Evolutionary conservation across 208 protist species (phyloP).

Genomic region (Trypanosoma mega): DNA sequence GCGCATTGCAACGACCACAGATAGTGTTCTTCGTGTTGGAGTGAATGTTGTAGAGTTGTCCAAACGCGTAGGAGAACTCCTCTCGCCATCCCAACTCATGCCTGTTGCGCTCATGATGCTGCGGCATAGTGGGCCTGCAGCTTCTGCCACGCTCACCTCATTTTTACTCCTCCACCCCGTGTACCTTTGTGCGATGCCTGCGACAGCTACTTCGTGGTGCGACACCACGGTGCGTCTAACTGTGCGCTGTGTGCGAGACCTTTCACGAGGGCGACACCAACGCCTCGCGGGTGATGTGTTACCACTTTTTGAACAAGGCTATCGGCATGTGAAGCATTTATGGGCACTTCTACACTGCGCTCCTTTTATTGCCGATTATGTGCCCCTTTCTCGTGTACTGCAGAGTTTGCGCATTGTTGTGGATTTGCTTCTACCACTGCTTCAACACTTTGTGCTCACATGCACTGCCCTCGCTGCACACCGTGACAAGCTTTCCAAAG

Average conservation of each 20-base stretch:
- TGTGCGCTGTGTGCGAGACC: slow-evolving; percentile 53
- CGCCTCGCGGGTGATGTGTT: slow-evolving; percentile 77
- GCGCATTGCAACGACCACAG: slow-evolving; percentile 53
- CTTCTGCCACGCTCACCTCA: slow-evolving; percentile 58
- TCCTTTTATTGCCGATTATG: slow-evolving; percentile 79
- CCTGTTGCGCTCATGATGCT: slow-evolving; percentile 50
- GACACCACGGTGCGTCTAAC: slow-evolving; percentile 54
- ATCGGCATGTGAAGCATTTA: slow-evolving; percentile 68
- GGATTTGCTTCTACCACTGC: slow-evolving; percentile 70
- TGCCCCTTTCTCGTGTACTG: slow-evolving; percentile 46
- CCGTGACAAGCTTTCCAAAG: slow-evolving; percentile 67
- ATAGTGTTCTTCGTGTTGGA: slow-evolving; percentile 24
- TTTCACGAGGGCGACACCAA: slow-evolving; percentile 76
- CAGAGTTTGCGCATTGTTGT: slow-evolving; percentile 69
- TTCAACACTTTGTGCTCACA: slow-evolving; percentile 87
- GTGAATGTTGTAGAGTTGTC: slow-evolving; percentile 46
- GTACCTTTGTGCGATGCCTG: slow-evolving; percentile 51
- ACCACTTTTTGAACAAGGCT: slow-evolving; percentile 68
- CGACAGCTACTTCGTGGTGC: slow-evolving; percentile 51
- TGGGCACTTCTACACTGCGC: slow-evolving; percentile 71
- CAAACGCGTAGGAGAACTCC: slow-evolving; percentile 33
- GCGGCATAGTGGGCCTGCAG: slow-evolving; percentile 50
- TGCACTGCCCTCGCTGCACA: slow-evolving; percentile 54
- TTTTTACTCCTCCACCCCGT: slow-evolving; percentile 57
- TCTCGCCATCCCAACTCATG: slow-evolving; percentile 51